Evolutionary conservation across 768 basidiomycete species (phyloP), one percentile per base, ranked within the genome.

Genomic region (Sarcodon sp.): DNA sequence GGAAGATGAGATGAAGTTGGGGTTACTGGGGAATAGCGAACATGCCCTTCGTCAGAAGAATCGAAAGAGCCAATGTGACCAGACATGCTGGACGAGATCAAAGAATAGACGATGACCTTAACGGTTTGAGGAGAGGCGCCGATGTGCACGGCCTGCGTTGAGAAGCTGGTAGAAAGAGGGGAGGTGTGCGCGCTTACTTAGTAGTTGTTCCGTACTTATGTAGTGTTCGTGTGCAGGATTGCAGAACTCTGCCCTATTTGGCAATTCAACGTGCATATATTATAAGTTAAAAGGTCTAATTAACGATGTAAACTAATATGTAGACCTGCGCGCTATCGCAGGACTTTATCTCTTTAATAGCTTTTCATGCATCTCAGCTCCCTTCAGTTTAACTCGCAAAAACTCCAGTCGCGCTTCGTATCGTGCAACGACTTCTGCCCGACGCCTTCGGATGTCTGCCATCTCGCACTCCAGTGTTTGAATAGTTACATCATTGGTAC

Each of bases 301-400:
- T 38, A 38, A 11, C 13, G 16, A 27, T 41, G 13, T 27, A 27
- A 27, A 27, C 21, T 27, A 27, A 27, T 16, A 13, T 41, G 8
- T 13, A 41, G 27, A 16, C 39, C 11, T 27, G 5, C 39, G 39
- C 15, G 6, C 8, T 27, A 16, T 35, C 37, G 36, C 31, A 18
- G 12, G 51, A 18, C 11, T 36, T 47, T 55, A 66, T 48, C 73
- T 80, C 59, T 75, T 77, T 68, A 83, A 54, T 55, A 90, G 64
- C 61, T 87, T 86, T 67, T 90, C 88, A 53, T 83, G 84, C 57
- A 90, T 60, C 65, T 88, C 83, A 1, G 86, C 87, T 15, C 83
- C 82, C 64, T 87, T 88, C 59, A 90, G 59, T 64, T 84, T 83
- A 35, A 87, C 87, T 34, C 83, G 76, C 55, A 90, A 66, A 59